Percentiles rank a stretch among this genome's conserved stretches.
Evolutionary conservation across 2,329 filamentous ascomycete species (phyloP).

Genomic region (Pseudocercospora macadamiae): DNA sequence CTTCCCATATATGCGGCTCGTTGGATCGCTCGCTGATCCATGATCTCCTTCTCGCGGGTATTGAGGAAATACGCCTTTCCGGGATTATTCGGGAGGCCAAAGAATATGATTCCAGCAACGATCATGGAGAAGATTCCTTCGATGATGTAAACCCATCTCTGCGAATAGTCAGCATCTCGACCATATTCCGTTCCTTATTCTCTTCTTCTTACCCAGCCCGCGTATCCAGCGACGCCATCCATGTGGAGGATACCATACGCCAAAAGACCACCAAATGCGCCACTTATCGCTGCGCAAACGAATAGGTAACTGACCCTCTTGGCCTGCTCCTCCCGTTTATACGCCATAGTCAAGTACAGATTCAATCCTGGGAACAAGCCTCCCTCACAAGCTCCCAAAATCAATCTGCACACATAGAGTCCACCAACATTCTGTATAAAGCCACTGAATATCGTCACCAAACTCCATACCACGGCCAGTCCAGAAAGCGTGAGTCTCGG

Average conservation of each 20-base stretch:
- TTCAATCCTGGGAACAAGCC: conserved; percentile 35
- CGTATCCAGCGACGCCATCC: conserved; percentile 64
- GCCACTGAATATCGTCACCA: conserved; percentile 54
- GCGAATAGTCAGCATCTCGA: neutral
- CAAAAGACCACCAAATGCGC: conserved; percentile 43
- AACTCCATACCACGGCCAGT: conserved; percentile 48
- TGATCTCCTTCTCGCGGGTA: conserved; percentile 52
- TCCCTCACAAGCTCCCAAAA: conserved; percentile 33
- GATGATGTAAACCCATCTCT: conserved; percentile 38
- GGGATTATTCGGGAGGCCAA: conserved; percentile 46
- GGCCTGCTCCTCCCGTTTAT: conserved; percentile 48
- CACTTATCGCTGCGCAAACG: conserved; percentile 44
- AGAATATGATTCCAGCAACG: conserved; percentile 28
- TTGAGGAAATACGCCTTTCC: conserved; percentile 50
- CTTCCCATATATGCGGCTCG: conserved; percentile 56
- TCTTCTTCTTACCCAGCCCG: conserved; percentile 47
- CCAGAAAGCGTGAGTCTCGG: conserved; percentile 2
- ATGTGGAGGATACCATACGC: conserved; percentile 65
- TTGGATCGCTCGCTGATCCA: conserved; percentile 45
- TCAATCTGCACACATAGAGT: conserved; percentile 43
- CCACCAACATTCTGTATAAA: conserved; percentile 49
- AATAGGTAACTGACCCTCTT: conserved; percentile 47
- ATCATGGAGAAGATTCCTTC: conserved; percentile 36
- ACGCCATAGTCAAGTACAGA: conserved; percentile 43
- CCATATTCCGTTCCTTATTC: too few species aligned